Evolutionary conservation across 2,329 filamentous ascomycete genomes (phyloP).

Genomic region (Gremmenia infestans): DNA sequence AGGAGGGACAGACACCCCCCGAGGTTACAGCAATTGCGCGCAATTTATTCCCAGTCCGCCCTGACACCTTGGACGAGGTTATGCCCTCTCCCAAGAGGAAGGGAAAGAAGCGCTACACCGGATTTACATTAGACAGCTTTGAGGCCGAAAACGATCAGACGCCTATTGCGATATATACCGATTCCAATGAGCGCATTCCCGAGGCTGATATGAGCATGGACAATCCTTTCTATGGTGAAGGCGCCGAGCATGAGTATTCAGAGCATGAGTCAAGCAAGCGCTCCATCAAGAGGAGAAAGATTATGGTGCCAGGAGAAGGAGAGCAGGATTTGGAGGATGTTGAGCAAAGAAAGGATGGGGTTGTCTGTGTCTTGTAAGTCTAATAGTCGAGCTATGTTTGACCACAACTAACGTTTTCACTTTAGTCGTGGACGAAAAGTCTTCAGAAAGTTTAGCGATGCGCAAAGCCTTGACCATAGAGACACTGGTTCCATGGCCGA

Average conservation of each 20-base stretch:
- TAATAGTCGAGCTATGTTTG: neutral
- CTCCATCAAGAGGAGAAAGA: conserved; percentile 49
- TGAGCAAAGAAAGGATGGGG: conserved; percentile 66
- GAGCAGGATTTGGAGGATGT: conserved; percentile 41
- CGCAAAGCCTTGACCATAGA: conserved; percentile 21
- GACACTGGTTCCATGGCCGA: conserved; percentile 11
- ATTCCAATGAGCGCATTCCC: conserved; percentile 73
- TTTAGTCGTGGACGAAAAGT: conserved; percentile 72
- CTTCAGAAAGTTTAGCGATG: conserved; percentile 53
- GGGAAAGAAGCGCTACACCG: conserved; percentile 52
- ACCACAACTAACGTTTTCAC: conserved; percentile 24
- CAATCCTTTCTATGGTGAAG: conserved; percentile 65
- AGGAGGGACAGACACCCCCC: conserved; percentile 39
- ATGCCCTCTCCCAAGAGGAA: conserved; percentile 56
- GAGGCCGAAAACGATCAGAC: conserved; percentile 47
- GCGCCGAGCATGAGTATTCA: conserved; percentile 20
- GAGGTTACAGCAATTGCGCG: conserved; percentile 52
- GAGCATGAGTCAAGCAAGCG: conserved; percentile 43
- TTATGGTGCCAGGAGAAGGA: conserved; percentile 51
- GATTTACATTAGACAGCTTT: conserved; percentile 54
- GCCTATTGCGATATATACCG: conserved; percentile 69
- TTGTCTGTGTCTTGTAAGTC: conserved; percentile 74
- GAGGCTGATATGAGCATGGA: conserved; percentile 58
- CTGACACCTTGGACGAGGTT: conserved; percentile 45
- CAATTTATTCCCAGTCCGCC: conserved; percentile 52